Evolutionary conservation across 2,329 filamentous ascomycete genomes (phyloP).

Genomic region (Stagonosporopsis tanaceti): DNA sequence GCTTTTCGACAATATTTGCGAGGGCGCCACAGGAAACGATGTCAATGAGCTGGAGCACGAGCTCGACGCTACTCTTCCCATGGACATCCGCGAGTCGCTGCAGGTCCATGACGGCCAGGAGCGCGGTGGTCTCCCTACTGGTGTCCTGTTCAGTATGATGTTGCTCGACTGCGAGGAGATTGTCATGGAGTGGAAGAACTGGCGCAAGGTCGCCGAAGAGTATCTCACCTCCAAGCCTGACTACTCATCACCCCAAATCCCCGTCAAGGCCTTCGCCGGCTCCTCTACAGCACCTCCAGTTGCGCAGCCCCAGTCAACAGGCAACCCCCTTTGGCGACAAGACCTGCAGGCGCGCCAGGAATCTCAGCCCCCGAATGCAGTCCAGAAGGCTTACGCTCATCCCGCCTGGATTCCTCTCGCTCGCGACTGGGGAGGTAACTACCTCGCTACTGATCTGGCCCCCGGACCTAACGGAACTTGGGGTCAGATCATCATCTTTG

Average conservation of each 20-base stretch:
- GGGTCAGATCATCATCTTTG: slow-evolving; percentile 97
- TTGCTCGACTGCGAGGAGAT: slow-evolving; percentile 98
- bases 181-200: slow-evolving; percentile 96
- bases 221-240: slow-evolving; percentile 70
- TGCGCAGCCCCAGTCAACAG: slow-evolving; percentile 57
- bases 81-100: slow-evolving; percentile 92
- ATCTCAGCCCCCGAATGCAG: slow-evolving; percentile 82
- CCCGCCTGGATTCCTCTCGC: slow-evolving; percentile 95
- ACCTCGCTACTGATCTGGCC: slow-evolving; percentile 89
- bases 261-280: slow-evolving; percentile 76
- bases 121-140: slow-evolving; percentile 86
- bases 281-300: slow-evolving; percentile 74
- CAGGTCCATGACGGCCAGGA: slow-evolving; percentile 96
- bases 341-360: slow-evolving; percentile 86
- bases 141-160: slow-evolving; percentile 94
- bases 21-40: slow-evolving; percentile 91
- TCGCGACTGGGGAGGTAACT: slow-evolving; percentile 98
- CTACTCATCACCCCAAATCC: slow-evolving; percentile 67
- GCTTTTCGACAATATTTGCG: slow-evolving; percentile 89
- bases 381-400: slow-evolving; percentile 93
- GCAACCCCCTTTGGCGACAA: slow-evolving; percentile 78
- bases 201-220: slow-evolving; percentile 91
- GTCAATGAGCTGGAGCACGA: slow-evolving; percentile 97
- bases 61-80: slow-evolving; percentile 89
- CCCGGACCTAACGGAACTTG: slow-evolving; percentile 89